Evolutionary conservation across 805 yeast genomes (phyloP), one percentile per base, ranked within the genome.

Genomic region (Blastobotrys peoriensis): DNA sequence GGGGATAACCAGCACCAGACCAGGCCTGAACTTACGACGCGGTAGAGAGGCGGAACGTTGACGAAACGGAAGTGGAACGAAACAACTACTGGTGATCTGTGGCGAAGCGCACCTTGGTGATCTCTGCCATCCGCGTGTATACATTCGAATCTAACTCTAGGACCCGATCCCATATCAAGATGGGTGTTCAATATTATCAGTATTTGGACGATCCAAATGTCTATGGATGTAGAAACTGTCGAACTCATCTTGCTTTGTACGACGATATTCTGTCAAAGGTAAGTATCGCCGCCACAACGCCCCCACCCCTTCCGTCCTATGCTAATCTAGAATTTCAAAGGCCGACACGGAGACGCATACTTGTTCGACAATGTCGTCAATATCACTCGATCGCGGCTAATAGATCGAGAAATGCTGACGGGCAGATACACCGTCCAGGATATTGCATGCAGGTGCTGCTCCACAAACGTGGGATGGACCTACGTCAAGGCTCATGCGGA

Each of bases 371-470:
- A 64, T 30, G 78, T 76, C 55, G 71, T 70, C 34, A 76, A 76
- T 54, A 66, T 68, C 36, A 58, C 61, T 5, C 64, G 61, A 33
- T 68, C 69, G 1, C 55, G 56, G 8, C 51, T 60, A 2, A 74
- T 66, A 46, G 62, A 61, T 13, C 63, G 76, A 28, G 57, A 65
- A 33, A 80, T 81, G 86, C 64, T 73, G 22, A 79, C 86, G 0
- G 87, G 86, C 0, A 57, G 57, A 19, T 81, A 78, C 52, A 55
- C 66, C 0, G 83, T 81, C 2, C 71, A 78, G 47, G 81, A 78
- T 52, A 69, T 79, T 23, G 54, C 55, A 30, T 81, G 87, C 54
- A 73, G 70, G 37, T 74, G 73, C 49, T 81, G 87, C 56, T 63
- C 65, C 40, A 58, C 61, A 3, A 61, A 72, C 42, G 63, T 81